Evolutionary conservation across 345 rosid species (phyloP), one percentile per base, ranked within the genome.

Genomic region (Turnera subulata): DNA sequence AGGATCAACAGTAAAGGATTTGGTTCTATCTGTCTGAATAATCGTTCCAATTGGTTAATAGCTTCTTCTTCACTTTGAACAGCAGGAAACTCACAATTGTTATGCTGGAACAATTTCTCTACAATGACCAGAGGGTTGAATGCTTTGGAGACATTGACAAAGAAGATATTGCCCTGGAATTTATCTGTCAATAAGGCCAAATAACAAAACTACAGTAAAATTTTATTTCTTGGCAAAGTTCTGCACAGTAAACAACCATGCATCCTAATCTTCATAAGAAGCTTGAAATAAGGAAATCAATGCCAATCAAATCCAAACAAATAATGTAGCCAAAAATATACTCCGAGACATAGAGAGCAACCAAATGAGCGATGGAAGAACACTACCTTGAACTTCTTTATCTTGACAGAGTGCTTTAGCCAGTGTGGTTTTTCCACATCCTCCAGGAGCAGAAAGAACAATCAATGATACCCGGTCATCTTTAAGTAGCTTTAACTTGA

Each of bases 1-100:
- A 89, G 74, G 50, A 84, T 81, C 55, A 88, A 63, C 84, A 88
- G 54, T 60, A 72, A 62, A 43, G 79, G 74, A 14, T 54, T 35
- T 5, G 15, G 50, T 18, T 23, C 69, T 2, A 77, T 66, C 35
- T 53, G 0, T 37, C 56, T 58, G 6, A 84, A 17, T 25, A 78
- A 55, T 0, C 43, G 53, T 56, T 56, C 64, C 71, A 75, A 57
- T 46, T 2, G 50, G 54, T 16, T 37, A 7, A 14, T 4, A 71
- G 80, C 75, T 50, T 59, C 68, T 15, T 60, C 44, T 11, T 84
- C 72, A 0, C 53, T 62, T 22, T 54, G 61, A 64, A 75, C 69
- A 29, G 18, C 33, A 0, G 18, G 59, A 29, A 37, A 53, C 12
- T 5, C 0, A 1, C 13, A 20, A 44, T 61, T 24, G 20, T 54